Evolutionary conservation across 148 eudicot species (phyloP).

Genomic region (Linanthus parryae): DNA sequence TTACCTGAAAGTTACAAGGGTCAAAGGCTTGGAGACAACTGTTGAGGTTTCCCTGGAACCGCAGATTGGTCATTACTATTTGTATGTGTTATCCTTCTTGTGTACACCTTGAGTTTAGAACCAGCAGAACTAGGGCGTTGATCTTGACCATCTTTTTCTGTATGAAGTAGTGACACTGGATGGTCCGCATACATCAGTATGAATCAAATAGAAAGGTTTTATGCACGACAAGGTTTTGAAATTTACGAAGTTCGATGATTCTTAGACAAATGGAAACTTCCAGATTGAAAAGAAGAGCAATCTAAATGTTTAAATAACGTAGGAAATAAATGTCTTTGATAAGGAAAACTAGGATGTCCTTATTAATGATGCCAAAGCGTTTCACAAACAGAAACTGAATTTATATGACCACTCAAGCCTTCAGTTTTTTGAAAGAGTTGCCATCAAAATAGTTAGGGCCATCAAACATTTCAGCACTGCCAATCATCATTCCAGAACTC

Average conservation of each 20-base stretch:
- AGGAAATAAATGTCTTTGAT: no score
- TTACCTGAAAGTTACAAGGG: no score
- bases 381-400: background rate
- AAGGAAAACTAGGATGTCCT: conserved; percentile 4
- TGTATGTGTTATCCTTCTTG: no score
- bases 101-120: no score
- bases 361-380: background rate
- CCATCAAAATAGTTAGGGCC: background rate
- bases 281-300: conserved; percentile 1
- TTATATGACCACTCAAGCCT: background rate
- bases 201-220: conserved; percentile 1
- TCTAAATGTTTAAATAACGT: background rate
- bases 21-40: no score
- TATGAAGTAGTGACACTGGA: background rate
- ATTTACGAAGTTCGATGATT: background rate
- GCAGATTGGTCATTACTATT: no score
- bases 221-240: background rate
- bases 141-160: background rate
- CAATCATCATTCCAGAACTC: background rate
- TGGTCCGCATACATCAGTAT: background rate
- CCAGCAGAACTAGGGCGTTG: no score
- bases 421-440: background rate
- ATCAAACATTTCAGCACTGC: no score
- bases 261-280: background rate
- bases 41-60: no score